These are phyloP conservation scores for Russula foetens DNA, from an alignment of 768 basidiomycete species.

Conservation along the genomic window DNA sequence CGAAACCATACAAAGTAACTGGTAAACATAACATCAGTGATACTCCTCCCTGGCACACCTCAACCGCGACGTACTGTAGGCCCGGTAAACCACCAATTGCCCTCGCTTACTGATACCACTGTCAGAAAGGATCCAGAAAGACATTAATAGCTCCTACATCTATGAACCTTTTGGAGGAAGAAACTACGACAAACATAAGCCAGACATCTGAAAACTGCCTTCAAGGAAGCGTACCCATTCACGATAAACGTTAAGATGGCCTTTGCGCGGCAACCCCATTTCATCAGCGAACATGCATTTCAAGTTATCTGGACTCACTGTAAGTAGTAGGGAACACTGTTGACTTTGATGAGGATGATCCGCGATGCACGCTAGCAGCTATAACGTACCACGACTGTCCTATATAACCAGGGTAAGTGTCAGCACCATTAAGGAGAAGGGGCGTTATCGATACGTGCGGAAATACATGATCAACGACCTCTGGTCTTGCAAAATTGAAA, in stretches of 20 bases:
- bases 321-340: not conserved
- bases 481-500: not conserved
- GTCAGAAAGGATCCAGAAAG: not conserved
- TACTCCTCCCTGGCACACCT: not conserved
- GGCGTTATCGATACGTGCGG: not conserved
- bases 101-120: slow-evolving; percentile 4
- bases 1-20: not conserved
- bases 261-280: not conserved
- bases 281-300: not conserved
- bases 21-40: not conserved
- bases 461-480: slow-evolving; percentile 2
- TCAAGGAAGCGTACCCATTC: slow-evolving; percentile 4
- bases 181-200: slow-evolving; percentile 1
- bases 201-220: not conserved
- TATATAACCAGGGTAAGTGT: not conserved
- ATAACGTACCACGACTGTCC: slow-evolving; percentile 1
- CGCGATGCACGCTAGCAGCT: not conserved
- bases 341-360: not conserved
- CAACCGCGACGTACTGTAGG: slow-evolving; percentile 3
- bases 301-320: not conserved
- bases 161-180: slow-evolving; percentile 10
- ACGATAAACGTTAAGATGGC: slow-evolving; percentile 3
- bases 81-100: slow-evolving; percentile 11
- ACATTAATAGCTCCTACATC: not conserved
- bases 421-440: not conserved